A percentile compares a stretch with the other conserved stretches of the same genome.
Conservation (phyloP, 305 asterid species). For the Fraxinus ornus region DNA sequence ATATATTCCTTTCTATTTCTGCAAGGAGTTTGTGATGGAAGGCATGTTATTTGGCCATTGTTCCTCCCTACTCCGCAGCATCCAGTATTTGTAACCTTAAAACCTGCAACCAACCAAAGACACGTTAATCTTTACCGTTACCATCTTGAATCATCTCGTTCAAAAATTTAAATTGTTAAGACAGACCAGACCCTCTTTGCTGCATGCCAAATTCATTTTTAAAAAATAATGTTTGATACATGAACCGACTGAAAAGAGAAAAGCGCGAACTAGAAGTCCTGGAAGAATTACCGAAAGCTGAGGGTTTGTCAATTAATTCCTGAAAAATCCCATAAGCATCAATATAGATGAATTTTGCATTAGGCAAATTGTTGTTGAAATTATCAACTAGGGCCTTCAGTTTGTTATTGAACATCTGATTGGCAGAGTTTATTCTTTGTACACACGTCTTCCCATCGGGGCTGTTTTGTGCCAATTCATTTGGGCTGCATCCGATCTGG, state of each 20-base stretch:
- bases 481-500: conserved; percentile 86
- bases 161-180: not conserved
- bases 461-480: conserved; percentile 79
- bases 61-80: conserved; percentile 89
- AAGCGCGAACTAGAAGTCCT: not conserved
- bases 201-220: not conserved
- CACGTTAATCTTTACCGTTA: not conserved
- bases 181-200: too few relatives aligned
- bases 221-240: not conserved
- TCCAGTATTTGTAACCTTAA: conserved; percentile 62
- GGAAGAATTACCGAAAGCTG: conserved; percentile 49
- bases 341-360: conserved; percentile 61
- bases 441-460: conserved; percentile 71
- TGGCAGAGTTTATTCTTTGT: conserved; percentile 56
- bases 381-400: conserved; percentile 54
- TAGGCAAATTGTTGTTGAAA: conserved; percentile 50
- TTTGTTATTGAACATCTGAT: conserved; percentile 57
- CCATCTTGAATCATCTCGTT: not conserved
- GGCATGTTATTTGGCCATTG: conserved; percentile 79
- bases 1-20: conserved; percentile 48
- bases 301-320: conserved; percentile 58
- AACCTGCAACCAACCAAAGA: conserved; percentile 33
- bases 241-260: not conserved
- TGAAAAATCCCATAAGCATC: conserved; percentile 74
- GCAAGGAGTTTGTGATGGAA: conserved; percentile 66